Base-by-base conservation (phyloP, 1,284 basidiomycete genomes). In the Leccinum proliferum region DNA sequence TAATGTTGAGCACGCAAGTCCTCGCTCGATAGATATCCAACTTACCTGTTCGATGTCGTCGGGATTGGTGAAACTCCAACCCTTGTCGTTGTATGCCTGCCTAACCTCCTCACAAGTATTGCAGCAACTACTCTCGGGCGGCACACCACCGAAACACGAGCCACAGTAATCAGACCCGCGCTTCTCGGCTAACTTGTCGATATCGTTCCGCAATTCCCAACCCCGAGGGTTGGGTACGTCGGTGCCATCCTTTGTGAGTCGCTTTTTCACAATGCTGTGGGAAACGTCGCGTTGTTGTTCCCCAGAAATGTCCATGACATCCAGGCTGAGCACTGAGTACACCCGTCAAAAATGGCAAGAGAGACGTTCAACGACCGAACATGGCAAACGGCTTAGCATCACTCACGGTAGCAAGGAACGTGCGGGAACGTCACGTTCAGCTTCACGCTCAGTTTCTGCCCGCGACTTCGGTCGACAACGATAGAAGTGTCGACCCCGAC, bases 261-360 rank as follows among this genome's bases (percentile, higher is more conserved):
- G 87, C 7, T 86, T 89, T 75, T 98, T 97, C 63, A 89, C 72
- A 64, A 99, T 84, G 72, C 95, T 94, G 76, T 98, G 96, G 11
- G 92, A 84, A 55, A 97, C 75, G 70, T 97, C 95, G 64, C 89
- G 84, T 73, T 97, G 94, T 55, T 91, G 88, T 79, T 98, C 96
- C 34, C 97, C 97, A 62, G 92, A 94, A 65, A 99, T 97, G 74
- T 99, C 97, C 92, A 98, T 97, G 60, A 99, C 88, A 75, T 99
- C 97, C 61, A 99, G 77, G 73, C 93, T 95, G 58, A 98, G 83
- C 56, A 98, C 94, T 97, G 52, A 12, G 2, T n/a, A 4, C 14
- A 59, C 61, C 32, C n/a, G 58, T 37, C 25, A 6, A 53, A 48
- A 8, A 5, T 53, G 55, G 18, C 53, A 18, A 46, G n/a, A 46